Conservation (phyloP, 1,284 basidiomycete species). For the Xerocomus nothofagi region DNA sequence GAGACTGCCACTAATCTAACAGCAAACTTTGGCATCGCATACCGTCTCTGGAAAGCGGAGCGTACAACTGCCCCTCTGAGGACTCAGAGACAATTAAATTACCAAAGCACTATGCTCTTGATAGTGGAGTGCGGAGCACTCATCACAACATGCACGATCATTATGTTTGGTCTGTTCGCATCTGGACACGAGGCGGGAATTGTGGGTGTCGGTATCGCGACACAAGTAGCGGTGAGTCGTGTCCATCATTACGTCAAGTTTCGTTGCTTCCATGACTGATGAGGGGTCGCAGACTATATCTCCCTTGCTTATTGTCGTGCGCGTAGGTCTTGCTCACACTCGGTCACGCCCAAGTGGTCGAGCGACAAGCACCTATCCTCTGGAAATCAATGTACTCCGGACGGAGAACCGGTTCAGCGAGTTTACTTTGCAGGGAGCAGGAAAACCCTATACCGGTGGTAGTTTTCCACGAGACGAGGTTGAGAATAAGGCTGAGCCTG, state of each 20-base stretch:
- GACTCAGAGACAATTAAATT: conserved; percentile 10
- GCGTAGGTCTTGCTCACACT: conserved; percentile 13
- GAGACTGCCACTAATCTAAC: conserved; percentile 19
- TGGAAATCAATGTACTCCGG: conserved; percentile 9
- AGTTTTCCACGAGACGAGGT: neutral
- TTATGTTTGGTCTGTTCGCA: conserved; percentile 21
- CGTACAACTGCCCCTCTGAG: conserved; percentile 6
- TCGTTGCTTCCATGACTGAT: neutral
- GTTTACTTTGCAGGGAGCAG: neutral
- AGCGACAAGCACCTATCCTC: neutral
- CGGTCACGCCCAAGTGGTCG: neutral
- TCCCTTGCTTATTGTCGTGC: conserved; percentile 22
- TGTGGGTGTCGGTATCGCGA: conserved; percentile 17
- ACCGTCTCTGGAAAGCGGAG: conserved; percentile 18
- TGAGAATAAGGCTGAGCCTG: neutral
- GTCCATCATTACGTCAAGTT: neutral
- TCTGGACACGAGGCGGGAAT: conserved; percentile 16
- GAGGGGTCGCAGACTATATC: conserved; percentile 13
- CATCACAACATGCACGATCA: conserved; percentile 20
- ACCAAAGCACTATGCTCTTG: conserved; percentile 13
- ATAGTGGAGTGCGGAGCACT: conserved; percentile 24
- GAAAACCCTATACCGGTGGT: neutral
- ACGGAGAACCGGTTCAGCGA: conserved; percentile 2
- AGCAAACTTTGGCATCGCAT: conserved; percentile 23
- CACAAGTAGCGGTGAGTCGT: conserved; percentile 19